A percentile compares a stretch with the other conserved stretches of the same genome.
Conservation (phyloP, 2,329 filamentous ascomycete genomes). For the Aspergillus versicolor region DNA sequence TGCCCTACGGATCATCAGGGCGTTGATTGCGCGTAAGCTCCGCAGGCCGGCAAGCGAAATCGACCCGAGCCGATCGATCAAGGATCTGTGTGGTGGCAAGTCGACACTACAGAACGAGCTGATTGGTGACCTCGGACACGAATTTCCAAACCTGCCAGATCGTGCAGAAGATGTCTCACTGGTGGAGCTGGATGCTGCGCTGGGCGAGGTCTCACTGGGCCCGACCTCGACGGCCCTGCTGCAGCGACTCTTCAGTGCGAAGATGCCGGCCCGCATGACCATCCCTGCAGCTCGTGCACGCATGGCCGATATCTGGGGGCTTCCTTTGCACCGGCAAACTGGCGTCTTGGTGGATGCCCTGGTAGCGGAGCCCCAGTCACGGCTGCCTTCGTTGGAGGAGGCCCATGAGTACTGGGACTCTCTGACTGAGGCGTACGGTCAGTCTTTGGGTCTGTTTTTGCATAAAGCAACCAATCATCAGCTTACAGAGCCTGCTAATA, state of each 20-base stretch:
- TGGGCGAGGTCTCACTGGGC: not conserved
- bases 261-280: constrained; percentile 4
- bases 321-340: constrained; percentile 4
- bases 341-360: constrained; percentile 1
- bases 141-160: constrained; percentile 3
- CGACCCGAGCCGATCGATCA: not conserved
- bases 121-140: constrained; percentile 4
- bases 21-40: constrained; percentile 5
- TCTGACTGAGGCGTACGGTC: not conserved
- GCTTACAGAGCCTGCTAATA: not conserved
- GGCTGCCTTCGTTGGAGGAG: not conserved
- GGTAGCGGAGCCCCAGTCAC: not conserved
- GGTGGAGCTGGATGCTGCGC: not conserved
- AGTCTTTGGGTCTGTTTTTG: not conserved
- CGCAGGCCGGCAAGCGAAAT: constrained; percentile 2
- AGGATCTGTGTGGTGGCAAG: constrained; percentile 1
- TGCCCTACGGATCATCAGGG: not conserved
- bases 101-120: constrained; percentile 9
- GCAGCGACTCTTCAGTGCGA: constrained; percentile 2
- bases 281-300: not conserved
- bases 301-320: not conserved
- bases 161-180: not conserved
- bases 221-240: not conserved
- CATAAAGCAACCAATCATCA: not conserved
- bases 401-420: not conserved